A percentile compares a stretch with the other conserved stretches of the same genome.
Evolutionary conservation across 768 basidiomycete species (phyloP).

Genomic region (Mycena olivaceomarginata): DNA sequence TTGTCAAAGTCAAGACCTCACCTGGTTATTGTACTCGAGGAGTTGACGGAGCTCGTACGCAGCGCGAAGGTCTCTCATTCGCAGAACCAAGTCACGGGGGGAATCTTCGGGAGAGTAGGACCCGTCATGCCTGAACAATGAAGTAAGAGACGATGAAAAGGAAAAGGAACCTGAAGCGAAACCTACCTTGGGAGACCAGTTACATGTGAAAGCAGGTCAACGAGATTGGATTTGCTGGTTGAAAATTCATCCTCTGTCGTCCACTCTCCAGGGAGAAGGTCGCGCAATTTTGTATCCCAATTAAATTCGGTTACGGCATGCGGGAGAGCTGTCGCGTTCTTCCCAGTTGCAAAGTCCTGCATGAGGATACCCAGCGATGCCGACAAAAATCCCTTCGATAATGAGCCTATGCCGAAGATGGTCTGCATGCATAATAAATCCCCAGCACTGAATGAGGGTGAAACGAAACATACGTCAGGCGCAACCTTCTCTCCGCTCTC

Average conservation of each 20-base stretch:
- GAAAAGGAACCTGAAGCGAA: slow-evolving; percentile 38
- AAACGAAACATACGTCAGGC: not conserved
- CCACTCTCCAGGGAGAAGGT: slow-evolving; percentile 64
- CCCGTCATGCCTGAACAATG: slow-evolving; percentile 22
- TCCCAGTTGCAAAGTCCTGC: slow-evolving; percentile 60
- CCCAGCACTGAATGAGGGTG: not conserved
- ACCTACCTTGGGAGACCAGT: not conserved
- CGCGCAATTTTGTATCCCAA: slow-evolving; percentile 60
- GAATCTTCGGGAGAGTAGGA: not conserved
- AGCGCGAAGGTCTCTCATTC: not conserved
- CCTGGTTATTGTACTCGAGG: not conserved
- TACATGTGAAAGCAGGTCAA: slow-evolving; percentile 45
- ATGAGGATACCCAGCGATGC: slow-evolving; percentile 44
- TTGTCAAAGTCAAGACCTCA: not conserved
- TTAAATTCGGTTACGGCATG: slow-evolving; percentile 50
- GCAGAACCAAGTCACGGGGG: not conserved
- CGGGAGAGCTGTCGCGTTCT: slow-evolving; percentile 59
- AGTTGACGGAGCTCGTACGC: not conserved
- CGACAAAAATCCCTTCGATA: slow-evolving; percentile 62
- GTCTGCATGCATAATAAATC: slow-evolving; percentile 51
- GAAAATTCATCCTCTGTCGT: slow-evolving; percentile 62
- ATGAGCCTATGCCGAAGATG: slow-evolving; percentile 58
- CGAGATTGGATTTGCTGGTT: slow-evolving; percentile 55
- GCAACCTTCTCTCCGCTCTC: no score
- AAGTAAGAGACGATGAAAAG: slow-evolving; percentile 17